Percentiles rank a stretch among this genome's conserved stretches.
phyloP scores from a whole-genome alignment of 371 early-diverging fungal genomes.

The Aphelidium insulamus region DNA sequence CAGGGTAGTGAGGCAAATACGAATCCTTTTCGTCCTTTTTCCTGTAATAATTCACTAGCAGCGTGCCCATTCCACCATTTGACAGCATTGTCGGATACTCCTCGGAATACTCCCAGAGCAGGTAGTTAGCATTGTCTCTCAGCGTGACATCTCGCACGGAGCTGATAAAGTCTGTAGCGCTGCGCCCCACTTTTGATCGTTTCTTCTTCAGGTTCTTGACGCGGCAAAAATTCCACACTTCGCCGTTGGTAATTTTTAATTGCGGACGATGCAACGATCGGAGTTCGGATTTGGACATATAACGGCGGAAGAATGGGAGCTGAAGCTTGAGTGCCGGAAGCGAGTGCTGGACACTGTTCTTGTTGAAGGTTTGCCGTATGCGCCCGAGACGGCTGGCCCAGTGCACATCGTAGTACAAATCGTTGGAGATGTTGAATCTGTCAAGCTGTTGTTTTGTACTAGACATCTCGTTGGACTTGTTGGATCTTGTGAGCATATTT shows the following conservation, averaged over 20 bases:
- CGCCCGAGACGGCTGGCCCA: constrained; percentile 44
- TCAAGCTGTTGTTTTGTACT: constrained; percentile 29
- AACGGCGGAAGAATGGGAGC: constrained; percentile 38
- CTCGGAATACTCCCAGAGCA: constrained; percentile 91
- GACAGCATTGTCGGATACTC: constrained; percentile 93
- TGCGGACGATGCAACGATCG: constrained; percentile 86
- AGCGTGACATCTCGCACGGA: constrained; percentile 74
- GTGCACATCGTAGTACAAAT: constrained; percentile 68
- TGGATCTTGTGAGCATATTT: too few species aligned
- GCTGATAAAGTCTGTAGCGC: constrained; percentile 47
- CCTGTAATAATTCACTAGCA: constrained; percentile 91
- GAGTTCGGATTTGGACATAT: constrained; percentile 73
- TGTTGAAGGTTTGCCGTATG: constrained; percentile 75
- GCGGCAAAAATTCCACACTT: constrained; percentile 36
- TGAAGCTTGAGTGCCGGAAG: constrained; percentile 78
- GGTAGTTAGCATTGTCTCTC: constrained; percentile 61
- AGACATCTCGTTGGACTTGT: too few species aligned
- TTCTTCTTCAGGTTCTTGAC: constrained; percentile 35
- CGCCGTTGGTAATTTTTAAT: constrained; percentile 30
- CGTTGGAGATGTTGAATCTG: constrained; percentile 87
- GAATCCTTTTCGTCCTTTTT: constrained; percentile 71
- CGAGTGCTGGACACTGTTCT: constrained; percentile 76
- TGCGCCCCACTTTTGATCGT: constrained; percentile 51
- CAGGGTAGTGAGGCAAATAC: constrained; percentile 31
- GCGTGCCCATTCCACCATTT: constrained; percentile 93